Evolutionary conservation across 2,329 filamentous ascomycete genomes (phyloP), one percentile per base, ranked within the genome.

Genomic region (Myriangium duriaei): DNA sequence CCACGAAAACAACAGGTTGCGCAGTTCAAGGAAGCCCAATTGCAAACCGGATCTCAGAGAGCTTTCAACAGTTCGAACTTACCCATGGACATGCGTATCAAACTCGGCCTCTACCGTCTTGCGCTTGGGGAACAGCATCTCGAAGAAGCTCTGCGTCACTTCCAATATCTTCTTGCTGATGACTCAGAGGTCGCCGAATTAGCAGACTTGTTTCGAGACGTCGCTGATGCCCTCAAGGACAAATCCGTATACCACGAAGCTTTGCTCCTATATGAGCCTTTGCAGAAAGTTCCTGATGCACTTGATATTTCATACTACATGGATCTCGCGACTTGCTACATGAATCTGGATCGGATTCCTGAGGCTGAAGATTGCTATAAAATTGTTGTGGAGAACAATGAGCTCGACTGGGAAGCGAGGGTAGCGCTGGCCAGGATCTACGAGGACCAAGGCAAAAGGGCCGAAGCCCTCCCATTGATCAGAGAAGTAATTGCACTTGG

Each of bases 351-450:
- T 5, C 68, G 80, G 39, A 67, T 74, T 13, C 67, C 74, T 19
- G 74, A 80, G 26, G 86, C 87, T 0, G 79, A 88, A 51, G 76
- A 81, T 45, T 81, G 76, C 52, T 91, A 87, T 49, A 70, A 84
- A 15, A 74, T 74, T 2, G 75, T 87, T 9, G 75, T 85, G 26
- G 74, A 84, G 36, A 70, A 76, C 42, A 81, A 92, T 45, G 65
- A 76, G 31, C 67, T 74, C 29, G 77, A 80, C 41, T 76, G 88
- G 33, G 79, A 86, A 44, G 82, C 84, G 28, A 78, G 84, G 28
- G 75, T 82, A 18, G 75, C 84, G 49, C 67, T 95, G 7, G 84
- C 84, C 10, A 86, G 81, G 50, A 74, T 95, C 57, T 94, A 92
- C 51, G 84, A 92, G 54, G 54, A 43, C 45, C 75, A 71, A 45